These are phyloP conservation scores for Meira nashicola DNA, from an alignment of 1,284 basidiomycete genomes.

Conservation along the genomic window DNA sequence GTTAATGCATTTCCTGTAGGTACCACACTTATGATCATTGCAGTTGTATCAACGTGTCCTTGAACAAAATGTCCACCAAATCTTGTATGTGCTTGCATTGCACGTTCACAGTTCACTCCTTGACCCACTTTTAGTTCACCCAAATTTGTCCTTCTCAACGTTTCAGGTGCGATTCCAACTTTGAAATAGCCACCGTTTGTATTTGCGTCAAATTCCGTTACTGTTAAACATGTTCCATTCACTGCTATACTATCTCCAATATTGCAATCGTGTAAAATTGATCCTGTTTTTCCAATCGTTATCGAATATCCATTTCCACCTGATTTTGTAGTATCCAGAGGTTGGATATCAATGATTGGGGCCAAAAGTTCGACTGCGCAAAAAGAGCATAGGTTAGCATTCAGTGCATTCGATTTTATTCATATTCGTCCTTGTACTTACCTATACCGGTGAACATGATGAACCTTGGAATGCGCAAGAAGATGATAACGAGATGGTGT, in stretches of 20 bases:
- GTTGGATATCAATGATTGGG: conserved; percentile 62
- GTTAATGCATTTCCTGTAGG: conserved; percentile 81
- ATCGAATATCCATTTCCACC: conserved; percentile 71
- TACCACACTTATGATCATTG: conserved; percentile 56
- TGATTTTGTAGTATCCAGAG: conserved; percentile 58
- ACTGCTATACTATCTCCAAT: conserved; percentile 92
- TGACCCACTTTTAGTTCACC: conserved; percentile 69
- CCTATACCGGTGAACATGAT: conserved; percentile 14
- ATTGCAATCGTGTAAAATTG: conserved; percentile 83
- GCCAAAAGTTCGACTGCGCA: conserved; percentile 67
- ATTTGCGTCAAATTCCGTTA: conserved; percentile 66
- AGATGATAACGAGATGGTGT: conserved; percentile 2
- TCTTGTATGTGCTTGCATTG: conserved; percentile 80
- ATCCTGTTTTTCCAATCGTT: conserved; percentile 67
- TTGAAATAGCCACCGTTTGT: conserved; percentile 62
- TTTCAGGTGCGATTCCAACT: conserved; percentile 93
- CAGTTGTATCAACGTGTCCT: conserved; percentile 73
- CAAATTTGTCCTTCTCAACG: conserved; percentile 81
- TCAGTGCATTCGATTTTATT: neutral
- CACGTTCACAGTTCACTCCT: conserved; percentile 89
- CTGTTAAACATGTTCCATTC: conserved; percentile 78
- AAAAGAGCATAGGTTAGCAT: neutral
- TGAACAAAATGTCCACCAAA: conserved; percentile 98
- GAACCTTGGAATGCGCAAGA: conserved; percentile 3
- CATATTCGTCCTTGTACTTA: neutral